Base-by-base conservation (phyloP, 768 basidiomycete genomes). In the Gautieria morchelliformis region DNA sequence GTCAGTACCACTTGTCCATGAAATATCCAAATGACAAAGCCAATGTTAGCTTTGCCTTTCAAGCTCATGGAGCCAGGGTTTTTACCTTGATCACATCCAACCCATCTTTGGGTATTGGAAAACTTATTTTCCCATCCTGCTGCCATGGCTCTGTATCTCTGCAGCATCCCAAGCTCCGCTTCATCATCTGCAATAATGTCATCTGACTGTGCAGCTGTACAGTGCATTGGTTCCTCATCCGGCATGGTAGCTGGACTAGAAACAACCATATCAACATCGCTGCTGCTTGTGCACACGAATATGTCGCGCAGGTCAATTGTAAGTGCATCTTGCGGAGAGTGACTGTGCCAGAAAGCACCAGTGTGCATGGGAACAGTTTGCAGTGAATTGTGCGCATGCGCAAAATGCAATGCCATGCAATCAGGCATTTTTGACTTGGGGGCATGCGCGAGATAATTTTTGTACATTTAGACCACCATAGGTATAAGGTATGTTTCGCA, bases 121-220 rank as follows among this genome's bases (percentile, higher is more conserved):
- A 57, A 57, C 24, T 17, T 48, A 24, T 49, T 57, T 33, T 47
- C 46, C 56, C 56, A 57, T 35, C 56, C 56, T 35, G 45, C 33
- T 15, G 32, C 56, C 10, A 57, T 46, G 24, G 35, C n/a, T 37
- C 32, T 47, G 5, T 57, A 46, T 37, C 56, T 35, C 32, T 52
- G 20, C 30, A n/a, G 17, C 17, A 51, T 19, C 35, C 17, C 24
- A 27, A 22, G 8, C 14, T 40, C 33, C 17, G 35, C 35, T 12
- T 52, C 37, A 17, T 49, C 54, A 5, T 56, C 54, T 20, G 30
- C 54, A 47, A 56, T 56, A 30, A 15, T 19, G 39, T 56, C 39
- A 2, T 55, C 53, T 32, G 24, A 45, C 12, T 19, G 37, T 17
- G 10, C 46, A 27, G 10, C 10, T 44, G n/a, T 19, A 19, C 41